A percentile compares a stretch with the other conserved stretches of the same genome.
Conservation (phyloP, 441 rosid species). For the Mallotus repandus region DNA sequence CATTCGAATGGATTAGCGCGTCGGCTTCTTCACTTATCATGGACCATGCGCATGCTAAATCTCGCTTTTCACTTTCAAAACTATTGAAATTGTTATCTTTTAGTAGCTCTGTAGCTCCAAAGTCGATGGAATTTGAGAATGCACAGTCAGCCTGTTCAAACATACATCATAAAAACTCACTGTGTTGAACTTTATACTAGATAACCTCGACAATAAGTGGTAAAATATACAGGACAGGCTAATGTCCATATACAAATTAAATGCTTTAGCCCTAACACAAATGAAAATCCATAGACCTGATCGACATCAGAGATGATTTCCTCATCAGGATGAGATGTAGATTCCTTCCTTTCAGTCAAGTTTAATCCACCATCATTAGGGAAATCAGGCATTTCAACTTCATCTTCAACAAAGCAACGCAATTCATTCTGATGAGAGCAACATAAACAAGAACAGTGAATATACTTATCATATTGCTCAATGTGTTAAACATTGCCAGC, state of each 20-base stretch:
- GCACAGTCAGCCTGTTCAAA: slow-evolving; percentile 31
- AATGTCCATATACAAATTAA: background rate
- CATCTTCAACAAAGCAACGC: slow-evolving; percentile 43
- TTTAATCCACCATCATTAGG: slow-evolving; percentile 33
- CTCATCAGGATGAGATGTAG: slow-evolving; percentile 28
- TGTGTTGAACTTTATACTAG: background rate
- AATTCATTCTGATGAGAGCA: slow-evolving; percentile 34
- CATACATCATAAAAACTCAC: slow-evolving; percentile 1
- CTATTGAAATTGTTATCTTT: slow-evolving; percentile 20
- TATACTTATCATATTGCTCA: background rate
- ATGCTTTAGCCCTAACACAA: background rate
- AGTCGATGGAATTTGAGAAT: slow-evolving; percentile 18
- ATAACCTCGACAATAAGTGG: background rate
- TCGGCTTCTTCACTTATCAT: slow-evolving; percentile 42
- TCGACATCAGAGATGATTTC: slow-evolving; percentile 42
- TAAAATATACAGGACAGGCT: background rate
- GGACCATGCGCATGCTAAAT: slow-evolving; percentile 36
- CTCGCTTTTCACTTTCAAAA: slow-evolving; percentile 33
- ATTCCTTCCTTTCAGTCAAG: slow-evolving; percentile 30
- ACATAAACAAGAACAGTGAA: background rate
- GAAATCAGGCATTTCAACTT: slow-evolving; percentile 66
- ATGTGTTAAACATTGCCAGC: slow-evolving; percentile 17
- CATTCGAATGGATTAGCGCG: slow-evolving; percentile 36
- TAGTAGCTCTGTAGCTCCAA: slow-evolving; percentile 22
- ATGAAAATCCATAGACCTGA: slow-evolving; percentile 39